Conservation (phyloP, 306 rosid species). For the Rosa rugosa region DNA sequence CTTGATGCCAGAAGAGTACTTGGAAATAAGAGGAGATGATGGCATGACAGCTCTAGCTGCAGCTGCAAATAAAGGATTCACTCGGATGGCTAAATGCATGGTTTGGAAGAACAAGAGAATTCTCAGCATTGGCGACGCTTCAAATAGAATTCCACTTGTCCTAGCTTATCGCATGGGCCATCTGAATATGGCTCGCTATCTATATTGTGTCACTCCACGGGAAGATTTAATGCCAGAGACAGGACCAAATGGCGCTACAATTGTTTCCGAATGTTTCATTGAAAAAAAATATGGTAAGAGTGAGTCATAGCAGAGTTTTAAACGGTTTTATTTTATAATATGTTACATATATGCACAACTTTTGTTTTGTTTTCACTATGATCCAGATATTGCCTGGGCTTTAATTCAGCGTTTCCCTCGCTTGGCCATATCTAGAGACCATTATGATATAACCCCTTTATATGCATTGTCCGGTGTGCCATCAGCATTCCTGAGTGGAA, state of each 20-base stretch:
- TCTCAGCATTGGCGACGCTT: background rate
- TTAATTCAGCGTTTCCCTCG: background rate
- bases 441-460: background rate
- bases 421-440: background rate
- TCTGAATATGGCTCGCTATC: background rate
- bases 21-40: background rate
- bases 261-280: background rate
- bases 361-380: background rate
- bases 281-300: background rate
- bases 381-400: slow-evolving; percentile 6
- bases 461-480: background rate
- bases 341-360: background rate
- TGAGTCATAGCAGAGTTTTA: background rate
- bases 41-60: background rate
- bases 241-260: background rate
- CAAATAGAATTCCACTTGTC: background rate
- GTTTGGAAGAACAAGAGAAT: background rate
- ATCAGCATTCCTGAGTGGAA: background rate
- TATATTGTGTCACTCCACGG: background rate
- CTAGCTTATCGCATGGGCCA: background rate
- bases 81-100: background rate
- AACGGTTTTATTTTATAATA: background rate
- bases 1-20: background rate
- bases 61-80: background rate
- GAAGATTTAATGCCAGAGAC: slow-evolving; percentile 10